Evolutionary conservation across 1,284 basidiomycete species (phyloP), one percentile per base, ranked within the genome.

Genomic region (Ganoderma leucocontextum): DNA sequence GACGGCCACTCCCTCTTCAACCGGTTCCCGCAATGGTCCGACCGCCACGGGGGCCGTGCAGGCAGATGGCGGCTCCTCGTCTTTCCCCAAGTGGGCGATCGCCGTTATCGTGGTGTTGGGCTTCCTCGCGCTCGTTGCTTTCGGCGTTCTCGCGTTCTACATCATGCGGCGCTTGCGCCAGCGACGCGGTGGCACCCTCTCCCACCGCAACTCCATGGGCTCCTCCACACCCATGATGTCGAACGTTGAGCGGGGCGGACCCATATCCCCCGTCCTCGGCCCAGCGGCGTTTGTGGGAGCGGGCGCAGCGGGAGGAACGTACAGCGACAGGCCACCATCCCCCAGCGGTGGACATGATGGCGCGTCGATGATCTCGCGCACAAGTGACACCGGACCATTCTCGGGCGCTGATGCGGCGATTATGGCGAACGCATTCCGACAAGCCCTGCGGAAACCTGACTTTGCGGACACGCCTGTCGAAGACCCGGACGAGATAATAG

Each of bases 31-130:
- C 33, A 62, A 42, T 33, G 53, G 57, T 19, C 33, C 62, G n/a
- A n/a, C 41, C 15, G 29, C 55, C 7, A 81, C 72, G 68, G 52
- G 52, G 5, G 52, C 52, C 17, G 81, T 93, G 19, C 91, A 93
- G 76, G 73, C 78, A 42, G 73, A 77, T 29, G 69, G 70, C 47
- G 73, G 75, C 58, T 77, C 72, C 58, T 77, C 84, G 5, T 74
- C 82, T 29, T 93, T 95, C 76, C 94, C 94, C 2, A 87, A 87
- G 75, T 95, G 94, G 93, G 94, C 92, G n/a, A 95, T 95, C 71
- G 94, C 94, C 55, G 90, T 95, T 70, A 93, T 95, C 68, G 91
- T 91, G 64, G 86, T 95, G 60, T 86, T 95, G 42, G 94, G 93
- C 39, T 90, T 93, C 80, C 83, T 95, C 67, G 93, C 93, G 61